Evolutionary conservation across 306 rosid genomes (phyloP), one percentile per base, ranked within the genome.

Genomic region (Ormosia semicastrata): DNA sequence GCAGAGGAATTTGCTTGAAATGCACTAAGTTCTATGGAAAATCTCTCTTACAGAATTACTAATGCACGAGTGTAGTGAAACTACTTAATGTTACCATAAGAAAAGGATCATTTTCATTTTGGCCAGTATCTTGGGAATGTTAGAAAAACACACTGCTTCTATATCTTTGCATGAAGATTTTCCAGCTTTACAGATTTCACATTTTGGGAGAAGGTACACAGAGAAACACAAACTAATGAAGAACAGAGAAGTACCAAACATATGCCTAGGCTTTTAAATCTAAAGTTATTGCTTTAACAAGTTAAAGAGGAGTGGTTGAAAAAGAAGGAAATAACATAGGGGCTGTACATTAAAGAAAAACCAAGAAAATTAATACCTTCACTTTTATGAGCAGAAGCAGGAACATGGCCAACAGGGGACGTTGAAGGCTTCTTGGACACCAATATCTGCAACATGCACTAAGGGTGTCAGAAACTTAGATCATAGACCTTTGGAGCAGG

Each of bases 361-460:
- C 13, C 11, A 29, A 79, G 7, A 83, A 83, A 75, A 47, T 39
- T 24, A 64, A 66, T 80, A 86, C 89, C 87, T 37, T 80, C 77
- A 41, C 72, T 58, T 86, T 76, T 80, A 37, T 47, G 83, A 65
- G 85, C 44, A 74, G 60, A 68, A 47, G 63, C 50, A 29, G 82
- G 82, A 73, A 83, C 82, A 33, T 85, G 90, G 37, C 77, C 92
- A 69, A 8, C 81, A 56, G 79, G 39, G 0, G 81, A 46, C 63
- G 77, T 37, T n/a, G 85, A 63, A 47, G 98, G 79, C 71, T 78
- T 89, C 85, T 73, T 93, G 81, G 82, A 91, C 83, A 88, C 24
- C 84, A 92, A 74, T 50, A 93, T 85, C 99, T 95, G 91, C 83
- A 81, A 83, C 30, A 63, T 13, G 50, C 3, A 8, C 11, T 30